Conservation (phyloP, 1,284 basidiomycete genomes). For the Sparassis latifolia region DNA sequence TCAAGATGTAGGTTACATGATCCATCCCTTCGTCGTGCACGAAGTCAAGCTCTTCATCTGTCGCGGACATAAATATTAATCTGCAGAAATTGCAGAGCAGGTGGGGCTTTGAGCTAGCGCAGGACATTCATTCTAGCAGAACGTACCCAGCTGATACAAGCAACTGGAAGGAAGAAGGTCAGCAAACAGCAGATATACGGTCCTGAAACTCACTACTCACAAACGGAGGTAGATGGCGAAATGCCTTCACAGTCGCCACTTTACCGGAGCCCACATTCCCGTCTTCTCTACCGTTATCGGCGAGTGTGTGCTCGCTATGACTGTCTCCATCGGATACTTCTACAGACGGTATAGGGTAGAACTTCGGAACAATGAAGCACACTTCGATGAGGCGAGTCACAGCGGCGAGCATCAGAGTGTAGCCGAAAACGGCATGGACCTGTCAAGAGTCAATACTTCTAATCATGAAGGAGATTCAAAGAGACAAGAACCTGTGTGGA, state of each 20-base stretch:
- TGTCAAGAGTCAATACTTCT: slow-evolving; percentile 21
- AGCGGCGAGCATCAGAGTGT: slow-evolving; percentile 84
- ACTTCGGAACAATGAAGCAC: slow-evolving; percentile 60
- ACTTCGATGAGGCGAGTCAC: slow-evolving; percentile 81
- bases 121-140: slow-evolving; percentile 2
- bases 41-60: slow-evolving; percentile 79
- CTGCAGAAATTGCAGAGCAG: slow-evolving; percentile 22
- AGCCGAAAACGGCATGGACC: slow-evolving; percentile 83
- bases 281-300: slow-evolving; percentile 27
- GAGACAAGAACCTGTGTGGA: slow-evolving; percentile 59
- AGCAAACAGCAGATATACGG: not conserved
- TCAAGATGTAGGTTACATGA: slow-evolving; percentile 82
- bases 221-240: slow-evolving; percentile 83
- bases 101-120: not conserved
- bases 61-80: slow-evolving; percentile 84
- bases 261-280: slow-evolving; percentile 12
- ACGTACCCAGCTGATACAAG: slow-evolving; percentile 7
- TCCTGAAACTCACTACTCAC: slow-evolving; percentile 39
- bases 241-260: slow-evolving; percentile 47
- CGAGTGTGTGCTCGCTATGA: slow-evolving; percentile 60
- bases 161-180: not conserved
- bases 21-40: slow-evolving; percentile 72
- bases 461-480: not conserved
- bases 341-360: slow-evolving; percentile 17
- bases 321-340: slow-evolving; percentile 37